Conservation (phyloP, 768 basidiomycete species). For the Hypholoma sublateritium region DNA sequence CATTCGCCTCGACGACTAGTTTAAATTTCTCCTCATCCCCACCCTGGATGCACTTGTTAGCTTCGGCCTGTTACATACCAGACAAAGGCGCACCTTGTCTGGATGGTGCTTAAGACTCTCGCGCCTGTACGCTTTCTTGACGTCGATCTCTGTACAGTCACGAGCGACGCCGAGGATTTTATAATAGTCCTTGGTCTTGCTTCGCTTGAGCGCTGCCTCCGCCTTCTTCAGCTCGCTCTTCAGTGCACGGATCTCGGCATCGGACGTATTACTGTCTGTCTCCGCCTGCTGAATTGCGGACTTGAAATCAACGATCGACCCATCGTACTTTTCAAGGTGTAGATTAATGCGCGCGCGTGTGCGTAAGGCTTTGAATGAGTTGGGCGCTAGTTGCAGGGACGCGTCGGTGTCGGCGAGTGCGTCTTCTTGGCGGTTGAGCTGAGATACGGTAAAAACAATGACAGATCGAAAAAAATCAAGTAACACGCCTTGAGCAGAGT, state of each 20-base stretch:
- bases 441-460: slow-evolving; percentile 10
- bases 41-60: slow-evolving; percentile 46
- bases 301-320: slow-evolving; percentile 73
- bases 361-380: slow-evolving; percentile 82
- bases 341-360: slow-evolving; percentile 82
- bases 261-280: slow-evolving; percentile 54
- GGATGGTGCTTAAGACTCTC: slow-evolving; percentile 86
- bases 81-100: slow-evolving; percentile 57
- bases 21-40: slow-evolving; percentile 98
- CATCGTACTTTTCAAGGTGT: slow-evolving; percentile 72
- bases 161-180: slow-evolving; percentile 68
- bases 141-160: slow-evolving; percentile 67
- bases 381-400: slow-evolving; percentile 60
- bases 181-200: slow-evolving; percentile 90
- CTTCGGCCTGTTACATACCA: slow-evolving; percentile 3
- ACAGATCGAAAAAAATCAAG: background rate
- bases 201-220: slow-evolving; percentile 77
- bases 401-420: slow-evolving; percentile 72
- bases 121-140: slow-evolving; percentile 90
- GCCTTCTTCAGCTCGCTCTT: slow-evolving; percentile 75
- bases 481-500: slow-evolving; percentile 66
- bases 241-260: slow-evolving; percentile 62
- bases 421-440: slow-evolving; percentile 66
- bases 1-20: slow-evolving; percentile 78
- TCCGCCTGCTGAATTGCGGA: slow-evolving; percentile 73